Base-by-base conservation (phyloP, 1,139 yeast genomes). In the Yamadazyma kanchanaburiensis region DNA sequence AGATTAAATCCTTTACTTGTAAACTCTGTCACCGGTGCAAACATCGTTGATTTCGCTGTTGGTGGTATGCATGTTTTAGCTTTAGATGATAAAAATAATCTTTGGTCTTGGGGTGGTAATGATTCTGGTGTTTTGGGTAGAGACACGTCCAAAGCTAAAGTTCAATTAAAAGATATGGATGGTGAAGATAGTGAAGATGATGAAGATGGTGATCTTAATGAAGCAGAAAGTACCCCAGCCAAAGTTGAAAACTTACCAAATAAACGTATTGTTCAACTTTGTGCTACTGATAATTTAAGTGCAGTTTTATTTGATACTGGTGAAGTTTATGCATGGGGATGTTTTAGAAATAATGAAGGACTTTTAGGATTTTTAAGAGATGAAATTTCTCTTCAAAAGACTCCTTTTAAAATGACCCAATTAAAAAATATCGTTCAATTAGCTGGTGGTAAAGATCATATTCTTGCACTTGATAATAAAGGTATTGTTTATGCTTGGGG, bases 61-160 rank as follows among this genome's bases (percentile, higher is more conserved):
- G 98, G 99, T 25, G 99, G 98, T 29, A 91, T 94, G 81, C 99
- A 91, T 51, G 77, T 84, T 1, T 56, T 94, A 25, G 96, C 94
- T 0, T 60, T 91, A 32, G 96, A 88, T 51, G 58, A 75, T 21
- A 61, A 72, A 15, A 87, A 86, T 43, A 67, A 75, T 33, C 58
- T 91, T 6, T 89, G 96, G 96, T 84, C 96, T 3, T 91, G 99
- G 99, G 99, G 99, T 36, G 83, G 85, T 32, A 94, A 91, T 49
- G 99, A 91, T 50, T 80, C 87, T 39, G 89, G 83, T 22, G 96
- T 86, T 2, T 66, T 91, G 31, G 98, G 97, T n/a, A 77, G 99
- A 55, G 84, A 83, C 45, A 65, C 74, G 5, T 82, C 95, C 0
- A 66, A 75, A 11, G 80, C 70, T 0, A 73, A 62, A 17, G 91